Conservation (phyloP, 495 filamentous ascomycete genomes). For the Aspergillus biplanus region DNA sequence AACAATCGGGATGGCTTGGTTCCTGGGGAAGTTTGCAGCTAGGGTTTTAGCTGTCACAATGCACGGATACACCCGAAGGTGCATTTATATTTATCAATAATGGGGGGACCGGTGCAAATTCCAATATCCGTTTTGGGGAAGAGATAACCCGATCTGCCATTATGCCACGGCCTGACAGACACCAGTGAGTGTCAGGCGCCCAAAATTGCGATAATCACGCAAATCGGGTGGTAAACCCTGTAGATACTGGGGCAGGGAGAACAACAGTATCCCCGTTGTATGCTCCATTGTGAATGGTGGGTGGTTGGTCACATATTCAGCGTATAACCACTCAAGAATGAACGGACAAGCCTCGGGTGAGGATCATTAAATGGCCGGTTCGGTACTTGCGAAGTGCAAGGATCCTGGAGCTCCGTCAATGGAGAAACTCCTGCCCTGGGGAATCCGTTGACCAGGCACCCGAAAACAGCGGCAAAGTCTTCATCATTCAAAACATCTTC, state of each 20-base stretch:
- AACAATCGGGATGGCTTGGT: conserved; percentile 1
- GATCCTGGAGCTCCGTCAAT: not conserved
- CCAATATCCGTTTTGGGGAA: not conserved
- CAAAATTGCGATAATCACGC: not conserved
- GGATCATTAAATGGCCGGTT: not conserved
- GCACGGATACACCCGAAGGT: conserved; percentile 5
- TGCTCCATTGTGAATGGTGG: no score
- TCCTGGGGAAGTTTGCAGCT: conserved; percentile 5
- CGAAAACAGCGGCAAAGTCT: not conserved
- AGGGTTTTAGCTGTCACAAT: not conserved
- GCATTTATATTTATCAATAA: not conserved
- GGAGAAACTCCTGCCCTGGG: not conserved
- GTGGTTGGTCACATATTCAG: not conserved
- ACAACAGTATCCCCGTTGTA: no score
- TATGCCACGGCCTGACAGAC: not conserved
- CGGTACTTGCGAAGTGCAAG: not conserved
- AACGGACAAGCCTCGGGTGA: not conserved
- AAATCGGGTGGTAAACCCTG: not conserved
- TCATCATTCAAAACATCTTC: not conserved
- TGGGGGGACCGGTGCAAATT: not conserved
- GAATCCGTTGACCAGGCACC: not conserved
- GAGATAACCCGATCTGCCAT: not conserved
- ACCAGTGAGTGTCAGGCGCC: no score
- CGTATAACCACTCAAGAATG: not conserved
- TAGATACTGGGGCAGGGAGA: not conserved